Evolutionary conservation across 2,329 filamentous ascomycete species (phyloP).

Genomic region (Cladophialophora immunda): DNA sequence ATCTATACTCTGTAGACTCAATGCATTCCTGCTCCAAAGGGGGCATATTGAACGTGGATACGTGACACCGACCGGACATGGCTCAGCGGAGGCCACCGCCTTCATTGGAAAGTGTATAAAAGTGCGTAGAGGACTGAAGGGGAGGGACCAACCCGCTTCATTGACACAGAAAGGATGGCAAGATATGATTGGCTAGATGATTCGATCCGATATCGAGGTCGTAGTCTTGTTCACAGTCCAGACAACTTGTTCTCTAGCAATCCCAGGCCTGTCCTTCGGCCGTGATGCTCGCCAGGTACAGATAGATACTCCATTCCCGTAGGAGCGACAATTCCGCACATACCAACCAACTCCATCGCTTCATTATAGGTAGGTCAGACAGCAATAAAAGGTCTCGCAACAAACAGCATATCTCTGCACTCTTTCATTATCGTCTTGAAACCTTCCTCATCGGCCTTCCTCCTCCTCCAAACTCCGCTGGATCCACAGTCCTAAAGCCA

Average conservation of each 20-base stretch:
- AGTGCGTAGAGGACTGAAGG: too few species aligned
- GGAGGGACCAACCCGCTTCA: too few species aligned
- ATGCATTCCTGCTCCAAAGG: too few species aligned
- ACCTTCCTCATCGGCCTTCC: slow-evolving; percentile 36
- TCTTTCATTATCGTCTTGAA: slow-evolving; percentile 24
- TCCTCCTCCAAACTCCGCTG: slow-evolving; percentile 41
- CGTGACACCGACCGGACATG: too few species aligned
- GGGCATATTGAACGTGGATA: too few species aligned
- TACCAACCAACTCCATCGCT: slow-evolving; percentile 22
- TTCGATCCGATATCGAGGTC: too few species aligned
- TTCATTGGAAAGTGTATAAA: too few species aligned
- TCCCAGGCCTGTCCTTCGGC: not conserved
- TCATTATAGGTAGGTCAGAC: slow-evolving; percentile 2
- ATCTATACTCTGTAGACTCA: too few species aligned
- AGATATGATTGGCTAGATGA: too few species aligned
- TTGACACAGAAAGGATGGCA: too few species aligned
- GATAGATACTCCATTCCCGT: not conserved
- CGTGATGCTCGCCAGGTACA: not conserved
- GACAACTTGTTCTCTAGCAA: not conserved
- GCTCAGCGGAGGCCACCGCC: too few species aligned
- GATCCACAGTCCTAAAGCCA: slow-evolving; percentile 41
- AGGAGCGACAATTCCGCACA: not conserved
- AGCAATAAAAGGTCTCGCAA: slow-evolving; percentile 1
- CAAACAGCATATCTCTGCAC: not conserved
- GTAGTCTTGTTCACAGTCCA: not conserved